Evolutionary conservation across 2,329 filamentous ascomycete genomes (phyloP).

Genomic region (Aspergillus chevalieri): DNA sequence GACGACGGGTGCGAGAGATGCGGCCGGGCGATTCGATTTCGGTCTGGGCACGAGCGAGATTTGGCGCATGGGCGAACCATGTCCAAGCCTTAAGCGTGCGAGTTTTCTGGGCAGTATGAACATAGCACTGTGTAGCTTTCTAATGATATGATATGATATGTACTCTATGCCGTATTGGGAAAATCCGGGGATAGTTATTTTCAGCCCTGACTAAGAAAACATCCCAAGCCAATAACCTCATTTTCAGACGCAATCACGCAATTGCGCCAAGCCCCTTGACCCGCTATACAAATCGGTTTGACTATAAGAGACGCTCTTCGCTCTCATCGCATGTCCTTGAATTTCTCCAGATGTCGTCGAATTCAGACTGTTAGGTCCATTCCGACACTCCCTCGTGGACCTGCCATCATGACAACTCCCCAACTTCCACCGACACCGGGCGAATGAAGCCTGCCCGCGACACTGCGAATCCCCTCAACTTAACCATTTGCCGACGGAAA

Average conservation of each 20-base stretch:
- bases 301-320: slow-evolving; percentile 23
- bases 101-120: slow-evolving; percentile 29
- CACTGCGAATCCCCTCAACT: background rate
- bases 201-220: background rate
- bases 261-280: slow-evolving; percentile 26
- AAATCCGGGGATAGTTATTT: background rate
- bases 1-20: slow-evolving; percentile 28
- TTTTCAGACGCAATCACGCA: slow-evolving; percentile 15
- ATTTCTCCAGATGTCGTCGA: background rate
- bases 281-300: slow-evolving; percentile 9
- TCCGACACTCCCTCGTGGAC: too few species aligned
- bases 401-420: background rate
- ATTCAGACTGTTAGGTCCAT: too few species aligned
- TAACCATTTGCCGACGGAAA: slow-evolving; percentile 17
- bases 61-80: slow-evolving; percentile 31
- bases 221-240: slow-evolving; percentile 2
- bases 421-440: background rate
- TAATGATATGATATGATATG: too few species aligned
- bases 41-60: slow-evolving; percentile 34
- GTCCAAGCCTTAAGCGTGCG: slow-evolving; percentile 25
- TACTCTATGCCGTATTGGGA: too few species aligned
- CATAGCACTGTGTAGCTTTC: background rate
- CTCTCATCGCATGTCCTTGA: slow-evolving; percentile 9
- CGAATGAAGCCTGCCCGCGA: background rate
- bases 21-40: slow-evolving; percentile 32